Evolutionary conservation across 2,329 filamentous ascomycete species (phyloP).

Genomic region (Dactylellina haptotyla): DNA sequence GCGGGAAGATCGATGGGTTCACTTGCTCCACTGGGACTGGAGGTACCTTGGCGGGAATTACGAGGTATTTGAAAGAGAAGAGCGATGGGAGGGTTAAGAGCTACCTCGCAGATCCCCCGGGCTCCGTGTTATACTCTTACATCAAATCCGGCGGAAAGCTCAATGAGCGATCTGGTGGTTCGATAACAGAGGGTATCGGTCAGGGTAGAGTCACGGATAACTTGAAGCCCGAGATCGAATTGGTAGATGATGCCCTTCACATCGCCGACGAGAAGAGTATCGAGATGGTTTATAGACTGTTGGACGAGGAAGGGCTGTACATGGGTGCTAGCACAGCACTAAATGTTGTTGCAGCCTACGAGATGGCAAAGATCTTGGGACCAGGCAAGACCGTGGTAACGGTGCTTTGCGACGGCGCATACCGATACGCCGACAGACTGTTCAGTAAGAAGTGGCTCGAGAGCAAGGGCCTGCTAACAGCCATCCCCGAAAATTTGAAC

Average conservation of each 20-base stretch:
- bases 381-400: slow-evolving; percentile 92
- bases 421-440: slow-evolving; percentile 90
- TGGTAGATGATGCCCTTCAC: slow-evolving; percentile 84
- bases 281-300: slow-evolving; percentile 94
- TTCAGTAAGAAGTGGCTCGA: slow-evolving; percentile 92
- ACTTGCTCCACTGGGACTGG: slow-evolving; percentile 94
- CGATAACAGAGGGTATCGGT: slow-evolving; percentile 97
- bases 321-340: slow-evolving; percentile 91
- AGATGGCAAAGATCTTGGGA: slow-evolving; percentile 89
- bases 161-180: slow-evolving; percentile 80
- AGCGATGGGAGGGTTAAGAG: slow-evolving; percentile 81
- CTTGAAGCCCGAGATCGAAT: slow-evolving; percentile 80
- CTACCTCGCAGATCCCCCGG: slow-evolving; percentile 92
- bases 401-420: slow-evolving; percentile 94
- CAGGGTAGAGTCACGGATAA: slow-evolving; percentile 98
- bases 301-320: slow-evolving; percentile 96
- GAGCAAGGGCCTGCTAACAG: slow-evolving; percentile 81
- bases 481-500: slow-evolving; percentile 83
- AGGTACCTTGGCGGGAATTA: slow-evolving; percentile 88
- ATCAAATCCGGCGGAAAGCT: slow-evolving; percentile 85
- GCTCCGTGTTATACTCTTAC: slow-evolving; percentile 91
- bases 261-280: slow-evolving; percentile 94
- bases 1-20: slow-evolving; percentile 87
- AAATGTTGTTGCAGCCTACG: slow-evolving; percentile 94
- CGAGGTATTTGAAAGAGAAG: slow-evolving; percentile 85